Evolutionary conservation across 306 rosid species (phyloP), one percentile per base, ranked within the genome.

Genomic region (Quercus mongolica): DNA sequence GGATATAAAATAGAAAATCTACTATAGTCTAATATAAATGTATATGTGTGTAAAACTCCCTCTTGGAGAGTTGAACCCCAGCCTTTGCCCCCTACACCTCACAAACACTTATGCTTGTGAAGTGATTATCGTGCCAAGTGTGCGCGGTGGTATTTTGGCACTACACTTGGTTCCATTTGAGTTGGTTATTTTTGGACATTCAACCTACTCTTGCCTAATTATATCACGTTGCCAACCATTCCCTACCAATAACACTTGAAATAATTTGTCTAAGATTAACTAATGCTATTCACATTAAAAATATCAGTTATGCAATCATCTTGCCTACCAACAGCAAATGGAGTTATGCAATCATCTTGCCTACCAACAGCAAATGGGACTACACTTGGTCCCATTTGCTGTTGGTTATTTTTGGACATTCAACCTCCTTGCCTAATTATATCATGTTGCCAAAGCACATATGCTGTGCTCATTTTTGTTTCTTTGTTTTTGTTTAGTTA

Each of bases 61-160:
- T 8, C 3, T 0, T 38, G 3, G 3, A 38, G 3, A 8, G 0
- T 38, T 38, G 3, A 38, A 38, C 0, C 3, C 0, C 0, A 0
- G 1, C 3, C 0, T 2, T 38, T 38, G 0, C 11, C 0, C 0
- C 11, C 0, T 9, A 38, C 10, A 38, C 44, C 10, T 0, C 3
- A 38, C 3, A 38, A 38, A 38, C 46, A 38, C 11, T 38, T 38
- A 2, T 38, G 0, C 3, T 8, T 2, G 12, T 41, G 3, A 8
- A 41, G 3, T 8, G 46, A 41, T 2, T 0, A 41, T 41, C 1
- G 3, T 0, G 0, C 12, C 1, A 2, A 41, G 46, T 0, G 12
- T 41, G 11, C 1, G 3, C 0, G 3, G 12, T 8, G 3, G 46
- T 8, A 41, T 41, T 41, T 41, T 41, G 3, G 3, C 46, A 41